phyloP scores from a whole-genome alignment of 768 basidiomycete genomes.

The Rhodosporidiobolus sp. region DNA sequence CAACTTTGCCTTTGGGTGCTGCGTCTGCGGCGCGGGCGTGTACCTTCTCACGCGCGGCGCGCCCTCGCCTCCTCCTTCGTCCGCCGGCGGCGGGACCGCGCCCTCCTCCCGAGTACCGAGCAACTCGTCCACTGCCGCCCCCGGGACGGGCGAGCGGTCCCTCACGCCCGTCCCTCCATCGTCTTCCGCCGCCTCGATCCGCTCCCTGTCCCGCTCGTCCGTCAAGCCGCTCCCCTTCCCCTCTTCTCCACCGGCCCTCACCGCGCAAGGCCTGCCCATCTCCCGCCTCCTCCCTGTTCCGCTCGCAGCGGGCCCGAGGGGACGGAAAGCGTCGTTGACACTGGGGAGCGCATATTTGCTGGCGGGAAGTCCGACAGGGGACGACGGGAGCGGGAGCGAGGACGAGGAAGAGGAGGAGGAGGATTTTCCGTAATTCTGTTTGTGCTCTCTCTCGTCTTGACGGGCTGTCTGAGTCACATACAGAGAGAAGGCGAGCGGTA shows the following conservation, averaged over 20 bases:
- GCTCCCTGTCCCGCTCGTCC: too few species aligned
- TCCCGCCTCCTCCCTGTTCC: slow-evolving; percentile 3
- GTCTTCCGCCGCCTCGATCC: too few species aligned
- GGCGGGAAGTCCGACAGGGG: slow-evolving; percentile 37
- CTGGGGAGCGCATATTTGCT: slow-evolving; percentile 28
- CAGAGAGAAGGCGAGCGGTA: too few species aligned
- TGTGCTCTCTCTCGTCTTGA: too few species aligned
- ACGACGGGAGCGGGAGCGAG: slow-evolving; percentile 41
- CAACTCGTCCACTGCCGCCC: neutral
- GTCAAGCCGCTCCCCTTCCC: neutral
- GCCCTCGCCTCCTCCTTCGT: neutral
- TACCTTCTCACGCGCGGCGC: slow-evolving; percentile 31
- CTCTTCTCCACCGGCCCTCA: neutral
- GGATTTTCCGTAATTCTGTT: too few species aligned
- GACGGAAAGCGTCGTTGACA: slow-evolving; percentile 13
- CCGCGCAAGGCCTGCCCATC: neutral
- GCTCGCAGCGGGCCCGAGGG: neutral
- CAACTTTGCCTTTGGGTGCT: slow-evolving; percentile 32
- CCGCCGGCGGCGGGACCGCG: neutral
- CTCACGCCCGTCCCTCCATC: too few species aligned
- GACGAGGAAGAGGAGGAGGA: slow-evolving; percentile 47
- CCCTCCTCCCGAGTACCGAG: neutral
- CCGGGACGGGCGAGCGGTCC: too few species aligned
- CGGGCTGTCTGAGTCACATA: too few species aligned
- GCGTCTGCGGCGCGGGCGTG: slow-evolving; percentile 19